These are phyloP conservation scores for Cystobasidiaceae sp. DNA, from an alignment of 1,284 basidiomycete genomes.

Conservation along the genomic window DNA sequence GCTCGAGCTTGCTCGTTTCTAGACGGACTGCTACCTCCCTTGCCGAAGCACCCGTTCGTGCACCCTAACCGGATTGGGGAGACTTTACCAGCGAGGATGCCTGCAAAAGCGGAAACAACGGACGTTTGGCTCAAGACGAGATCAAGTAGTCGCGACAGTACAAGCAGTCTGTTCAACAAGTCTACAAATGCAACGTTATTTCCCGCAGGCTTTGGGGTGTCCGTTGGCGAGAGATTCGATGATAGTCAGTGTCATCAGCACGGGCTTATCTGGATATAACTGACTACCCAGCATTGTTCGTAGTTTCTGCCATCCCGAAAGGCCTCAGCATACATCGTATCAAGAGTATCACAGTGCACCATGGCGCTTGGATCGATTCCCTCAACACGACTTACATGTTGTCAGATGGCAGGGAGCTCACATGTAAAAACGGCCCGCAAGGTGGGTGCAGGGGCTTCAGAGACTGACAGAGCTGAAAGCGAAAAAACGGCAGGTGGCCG, in stretches of 20 bases:
- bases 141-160: not conserved
- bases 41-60: too few relatives aligned
- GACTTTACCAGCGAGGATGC: too few relatives aligned
- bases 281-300: not conserved
- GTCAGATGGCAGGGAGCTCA: conserved; percentile 14
- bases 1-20: too few relatives aligned
- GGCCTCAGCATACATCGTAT: not conserved
- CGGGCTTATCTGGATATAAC: not conserved
- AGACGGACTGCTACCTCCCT: too few relatives aligned
- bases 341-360: conserved; percentile 16
- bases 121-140: too few relatives aligned
- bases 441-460: not conserved
- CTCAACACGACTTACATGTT: conserved; percentile 7
- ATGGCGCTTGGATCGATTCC: conserved; percentile 24
- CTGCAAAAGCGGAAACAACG: too few relatives aligned
- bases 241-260: conserved; percentile 1
- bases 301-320: not conserved
- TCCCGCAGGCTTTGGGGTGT: conserved; percentile 25
- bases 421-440: conserved; percentile 12
- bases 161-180: not conserved
- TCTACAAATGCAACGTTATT: not conserved
- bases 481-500: not conserved
- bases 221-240: conserved; percentile 17
- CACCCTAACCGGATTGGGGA: too few relatives aligned
- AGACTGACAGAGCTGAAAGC: not conserved